Evolutionary conservation across 805 yeast species (phyloP).

Genomic region (Kodamaea leandrae): DNA sequence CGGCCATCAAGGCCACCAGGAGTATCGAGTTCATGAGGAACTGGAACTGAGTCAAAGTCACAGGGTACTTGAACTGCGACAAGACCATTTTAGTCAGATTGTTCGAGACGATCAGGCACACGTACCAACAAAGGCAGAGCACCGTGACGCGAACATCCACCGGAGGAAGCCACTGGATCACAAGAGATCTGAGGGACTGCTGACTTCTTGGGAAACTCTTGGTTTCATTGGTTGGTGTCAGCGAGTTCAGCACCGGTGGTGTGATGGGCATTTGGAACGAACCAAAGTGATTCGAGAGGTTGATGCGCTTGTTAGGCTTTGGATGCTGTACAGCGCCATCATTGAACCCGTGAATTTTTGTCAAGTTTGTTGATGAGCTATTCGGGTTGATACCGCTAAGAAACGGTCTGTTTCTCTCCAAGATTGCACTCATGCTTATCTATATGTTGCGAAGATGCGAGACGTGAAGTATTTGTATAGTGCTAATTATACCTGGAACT

Average conservation of each 20-base stretch:
- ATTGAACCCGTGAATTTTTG: conserved; percentile 17
- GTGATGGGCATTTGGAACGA: conserved; percentile 27
- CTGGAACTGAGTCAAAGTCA: conserved; percentile 87
- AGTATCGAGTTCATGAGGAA: conserved; percentile 68
- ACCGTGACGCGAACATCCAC: conserved; percentile 22
- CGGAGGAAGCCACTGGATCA: conserved; percentile 20
- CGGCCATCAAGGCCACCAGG: conserved; percentile 45
- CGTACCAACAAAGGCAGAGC: conserved; percentile 77
- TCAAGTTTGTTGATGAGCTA: conserved; percentile 32
- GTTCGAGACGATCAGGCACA: conserved; percentile 73
- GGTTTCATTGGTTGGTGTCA: conserved; percentile 30
- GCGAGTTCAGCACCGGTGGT: conserved; percentile 33
- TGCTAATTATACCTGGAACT: neutral
- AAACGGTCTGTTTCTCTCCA: conserved; percentile 4
- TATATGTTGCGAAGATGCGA: neutral
- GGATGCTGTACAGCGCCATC: conserved; percentile 18
- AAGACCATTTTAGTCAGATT: conserved; percentile 79
- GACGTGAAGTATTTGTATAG: neutral
- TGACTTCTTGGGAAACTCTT: neutral
- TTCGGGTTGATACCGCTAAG: conserved; percentile 34
- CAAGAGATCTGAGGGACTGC: neutral
- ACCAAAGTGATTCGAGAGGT: conserved; percentile 14
- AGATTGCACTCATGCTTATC: neutral
- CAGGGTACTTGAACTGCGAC: conserved; percentile 68
- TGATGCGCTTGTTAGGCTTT: conserved; percentile 17